A percentile compares a stretch with the other conserved stretches of the same genome.
These are phyloP conservation scores for Chytriomyces sp. DNA, from an alignment of 192 early-diverging fungal species.

Conservation along the genomic window DNA sequence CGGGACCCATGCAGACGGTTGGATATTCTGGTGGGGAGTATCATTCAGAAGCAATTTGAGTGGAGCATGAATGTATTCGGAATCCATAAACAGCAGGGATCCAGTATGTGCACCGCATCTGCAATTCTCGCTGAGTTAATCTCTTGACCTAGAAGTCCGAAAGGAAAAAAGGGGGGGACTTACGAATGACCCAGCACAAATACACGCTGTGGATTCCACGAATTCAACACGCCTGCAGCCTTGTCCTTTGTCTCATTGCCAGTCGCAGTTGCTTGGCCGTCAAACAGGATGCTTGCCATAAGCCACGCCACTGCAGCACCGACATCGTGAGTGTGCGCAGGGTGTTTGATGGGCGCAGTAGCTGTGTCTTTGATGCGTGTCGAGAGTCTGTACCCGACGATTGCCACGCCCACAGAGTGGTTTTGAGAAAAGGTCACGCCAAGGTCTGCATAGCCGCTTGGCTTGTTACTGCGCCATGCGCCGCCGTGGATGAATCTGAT, in stretches of 20 bases:
- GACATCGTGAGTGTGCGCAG: slow-evolving; percentile 72
- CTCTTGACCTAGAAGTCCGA: background rate
- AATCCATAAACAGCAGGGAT: slow-evolving; percentile 63
- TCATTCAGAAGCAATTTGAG: background rate
- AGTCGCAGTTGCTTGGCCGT: background rate
- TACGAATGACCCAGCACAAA: slow-evolving; percentile 7
- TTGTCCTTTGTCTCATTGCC: background rate
- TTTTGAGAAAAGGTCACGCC: slow-evolving; percentile 54
- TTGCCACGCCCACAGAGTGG: slow-evolving; percentile 62
- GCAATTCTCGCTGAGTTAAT: slow-evolving; percentile 56
- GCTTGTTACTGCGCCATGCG: slow-evolving; percentile 80
- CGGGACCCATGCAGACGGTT: background rate
- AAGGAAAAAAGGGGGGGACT: background rate
- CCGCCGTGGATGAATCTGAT: slow-evolving; percentile 78
- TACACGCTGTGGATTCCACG: slow-evolving; percentile 18
- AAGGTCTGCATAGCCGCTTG: slow-evolving; percentile 54
- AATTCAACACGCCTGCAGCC: background rate
- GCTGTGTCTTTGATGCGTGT: background rate
- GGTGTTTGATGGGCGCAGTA: slow-evolving; percentile 50
- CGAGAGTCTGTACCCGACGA: slow-evolving; percentile 75
- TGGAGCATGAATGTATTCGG: slow-evolving; percentile 30
- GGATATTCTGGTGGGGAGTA: too few relatives aligned
- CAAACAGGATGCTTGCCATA: background rate
- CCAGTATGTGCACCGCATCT: slow-evolving; percentile 83
- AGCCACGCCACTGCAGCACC: slow-evolving; percentile 61